Evolutionary conservation across 306 rosid genomes (phyloP), one percentile per base, ranked within the genome.

Genomic region (Clitoria ternatea): DNA sequence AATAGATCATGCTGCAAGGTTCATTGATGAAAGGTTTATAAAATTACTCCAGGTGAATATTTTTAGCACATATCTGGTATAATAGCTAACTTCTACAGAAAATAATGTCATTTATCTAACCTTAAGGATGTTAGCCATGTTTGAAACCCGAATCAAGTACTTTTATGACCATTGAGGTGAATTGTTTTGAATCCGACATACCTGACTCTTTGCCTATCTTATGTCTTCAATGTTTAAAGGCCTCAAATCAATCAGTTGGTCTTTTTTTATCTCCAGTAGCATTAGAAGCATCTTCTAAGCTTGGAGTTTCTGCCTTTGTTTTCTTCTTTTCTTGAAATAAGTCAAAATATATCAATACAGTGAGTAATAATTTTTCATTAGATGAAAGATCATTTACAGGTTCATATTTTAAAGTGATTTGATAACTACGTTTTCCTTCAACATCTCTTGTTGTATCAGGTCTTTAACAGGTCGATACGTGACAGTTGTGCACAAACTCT

Each of bases 131-230:
- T 67, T 49, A 63, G 5, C n/a, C 10, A 44, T 42, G 14, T 43
- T 29, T 15, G 13, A 24, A 49, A 49, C 53, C 22, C 20, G 26
- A 40, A 65, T 18, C 32, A 23, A 66, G 39, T 30, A 66, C 54
- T 15, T n/a, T 13, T 13, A n/a, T 19, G 64, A 7, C 56, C 64
- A 69, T 42, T 49, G 13, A 52, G 4, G 64, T 45, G 59, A 72
- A 60, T 4, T 15, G 8, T 26, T 60, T 42, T 44, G 29, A 53
- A 30, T 66, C 23, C 1, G 3, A 23, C 30, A 64, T 62, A 92
- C 98, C 88, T 90, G 96, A 77, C 74, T 77, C 85, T 86, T 92
- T 13, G 98, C 96, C 55, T 85, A 84, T 75, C 72, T 86, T 92
- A 92, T 77, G 80, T 92, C 96, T 76, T 92, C 96, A 96, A 86